Evolutionary conservation across 2,329 filamentous ascomycete species (phyloP).

Genomic region (Elsinoe batatas): DNA sequence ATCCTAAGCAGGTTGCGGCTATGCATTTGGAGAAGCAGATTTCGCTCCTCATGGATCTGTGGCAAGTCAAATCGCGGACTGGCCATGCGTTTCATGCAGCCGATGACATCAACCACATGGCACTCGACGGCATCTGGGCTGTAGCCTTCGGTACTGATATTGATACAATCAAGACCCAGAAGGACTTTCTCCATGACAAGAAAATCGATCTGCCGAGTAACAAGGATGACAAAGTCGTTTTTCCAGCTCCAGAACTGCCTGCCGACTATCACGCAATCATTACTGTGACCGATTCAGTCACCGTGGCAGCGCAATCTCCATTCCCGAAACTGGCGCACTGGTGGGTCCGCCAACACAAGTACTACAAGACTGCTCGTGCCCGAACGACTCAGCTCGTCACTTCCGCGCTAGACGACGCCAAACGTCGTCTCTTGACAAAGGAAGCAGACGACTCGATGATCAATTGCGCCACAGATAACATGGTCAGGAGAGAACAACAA

Average conservation of each 20-base stretch:
- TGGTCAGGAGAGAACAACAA: constrained; percentile 27
- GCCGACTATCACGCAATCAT: constrained; percentile 20
- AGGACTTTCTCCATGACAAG: constrained; percentile 14
- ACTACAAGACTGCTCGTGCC: constrained; percentile 11
- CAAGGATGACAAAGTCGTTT: constrained; percentile 14
- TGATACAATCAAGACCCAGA: constrained; percentile 20
- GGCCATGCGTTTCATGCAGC: constrained; percentile 27
- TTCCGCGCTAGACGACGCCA: constrained; percentile 25
- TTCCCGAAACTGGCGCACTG: constrained; percentile 21
- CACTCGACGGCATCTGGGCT: constrained; percentile 33
- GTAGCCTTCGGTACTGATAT: constrained; percentile 28
- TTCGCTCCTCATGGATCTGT: constrained; percentile 23
- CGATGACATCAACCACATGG: constrained; percentile 28
- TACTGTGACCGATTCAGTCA: constrained; percentile 18
- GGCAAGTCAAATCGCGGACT: constrained; percentile 23
- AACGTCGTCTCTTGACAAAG: constrained; percentile 19
- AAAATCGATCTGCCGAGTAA: constrained; percentile 12
- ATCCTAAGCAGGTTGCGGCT: constrained; percentile 18
- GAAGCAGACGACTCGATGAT: constrained; percentile 16
- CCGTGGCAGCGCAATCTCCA: constrained; percentile 18
- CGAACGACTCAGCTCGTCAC: constrained; percentile 26
- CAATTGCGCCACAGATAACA: constrained; percentile 28
- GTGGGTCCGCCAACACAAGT: constrained; percentile 14
- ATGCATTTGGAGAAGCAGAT: constrained; percentile 21
- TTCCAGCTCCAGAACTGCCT: constrained; percentile 19